Percentiles rank a stretch among this genome's conserved stretches.
phyloP scores from a whole-genome alignment of 305 asterid species.

The Fraxinus platypoda region DNA sequence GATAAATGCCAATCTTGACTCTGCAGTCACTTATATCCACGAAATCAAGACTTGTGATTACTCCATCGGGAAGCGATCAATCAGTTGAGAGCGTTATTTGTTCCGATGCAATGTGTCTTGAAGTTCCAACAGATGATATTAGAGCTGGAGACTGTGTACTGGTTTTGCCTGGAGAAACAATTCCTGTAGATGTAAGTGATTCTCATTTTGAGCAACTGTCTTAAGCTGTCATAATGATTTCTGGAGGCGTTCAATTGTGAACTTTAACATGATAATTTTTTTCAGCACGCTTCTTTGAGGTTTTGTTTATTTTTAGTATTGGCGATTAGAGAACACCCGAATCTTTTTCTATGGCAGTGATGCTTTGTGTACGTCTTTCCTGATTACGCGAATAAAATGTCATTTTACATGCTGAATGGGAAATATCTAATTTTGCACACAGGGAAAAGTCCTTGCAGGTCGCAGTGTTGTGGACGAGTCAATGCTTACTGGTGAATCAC shows the following conservation, averaged over 20 bases:
- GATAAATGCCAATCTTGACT: conserved; percentile 23
- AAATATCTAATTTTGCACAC: conserved; percentile 33
- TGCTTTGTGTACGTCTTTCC: conserved; percentile 18
- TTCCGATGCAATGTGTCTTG: conserved; percentile 78
- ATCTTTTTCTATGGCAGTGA: background rate
- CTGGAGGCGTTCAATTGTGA: background rate
- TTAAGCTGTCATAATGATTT: background rate
- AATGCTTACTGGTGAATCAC: conserved; percentile 99
- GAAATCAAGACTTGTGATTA: conserved; percentile 80
- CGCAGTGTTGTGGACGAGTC: conserved; percentile 99
- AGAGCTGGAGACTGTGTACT: conserved; percentile 76
- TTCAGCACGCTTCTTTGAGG: conserved; percentile 3
- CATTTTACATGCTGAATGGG: conserved; percentile 29
- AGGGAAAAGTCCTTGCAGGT: conserved; percentile 93
- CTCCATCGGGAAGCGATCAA: conserved; percentile 69
- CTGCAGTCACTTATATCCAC: conserved; percentile 93
- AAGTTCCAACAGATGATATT: conserved; percentile 94
- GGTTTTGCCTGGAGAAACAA: conserved; percentile 98
- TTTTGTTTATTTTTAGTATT: background rate
- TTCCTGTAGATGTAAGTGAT: conserved; percentile 91
- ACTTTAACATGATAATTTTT: background rate
- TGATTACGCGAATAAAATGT: conserved; percentile 13
- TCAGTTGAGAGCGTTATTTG: conserved; percentile 56
- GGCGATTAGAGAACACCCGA: background rate
- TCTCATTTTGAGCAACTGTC: conserved; percentile 2